Base-by-base conservation (phyloP, 2,329 filamentous ascomycete species). In the Penicillium sclerotigenum region DNA sequence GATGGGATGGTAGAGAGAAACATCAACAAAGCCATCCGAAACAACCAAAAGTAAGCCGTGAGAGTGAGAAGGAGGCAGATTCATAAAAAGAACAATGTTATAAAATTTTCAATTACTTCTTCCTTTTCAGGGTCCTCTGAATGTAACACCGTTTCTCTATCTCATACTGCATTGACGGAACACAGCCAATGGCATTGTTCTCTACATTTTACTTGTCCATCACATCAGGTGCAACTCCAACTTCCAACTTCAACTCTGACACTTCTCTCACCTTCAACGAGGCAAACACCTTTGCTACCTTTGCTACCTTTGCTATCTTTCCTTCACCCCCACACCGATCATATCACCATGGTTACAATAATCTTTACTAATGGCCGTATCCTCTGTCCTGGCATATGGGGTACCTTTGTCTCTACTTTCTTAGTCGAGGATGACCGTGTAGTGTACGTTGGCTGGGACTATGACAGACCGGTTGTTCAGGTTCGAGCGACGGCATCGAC, bases 401-500 rank as follows among this genome's bases (percentile, higher is more conserved):
- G 18, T 34, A 0, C 20, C 42, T 29, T 68, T 62, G 46, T 59
- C 56, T 18, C 59, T 66, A 18, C 65, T 22, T 69, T 80, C 62
- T 61, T 78, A 8, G 62, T 79, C 20, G 61, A 74, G 3, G 64
- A 73, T 51, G 76, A 75, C 52, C 70, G 63, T 34, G 77, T 80
- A 47, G 61, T 58, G 18, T 73, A 76, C 59, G 66, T 79, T 16
- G 78, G 78, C 20, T 45, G 47, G 5, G 65, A 71, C 2, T 40
- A 70, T 10, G 62, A 75, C 38, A 52, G 51, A 9, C 29, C 16
- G 0, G 58, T 69, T 20, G 9, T 45, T 20, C 45, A 58, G 1
- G 64, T 65, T 18, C 46, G 53, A 52, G 47, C 55, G 40, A 57
- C 64, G 18, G 53, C 60, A 29, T 31, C 57, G 52, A 40, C 58